Conservation (phyloP, 352 stramenopile genomes). For the Pythium aphanidermatum region DNA sequence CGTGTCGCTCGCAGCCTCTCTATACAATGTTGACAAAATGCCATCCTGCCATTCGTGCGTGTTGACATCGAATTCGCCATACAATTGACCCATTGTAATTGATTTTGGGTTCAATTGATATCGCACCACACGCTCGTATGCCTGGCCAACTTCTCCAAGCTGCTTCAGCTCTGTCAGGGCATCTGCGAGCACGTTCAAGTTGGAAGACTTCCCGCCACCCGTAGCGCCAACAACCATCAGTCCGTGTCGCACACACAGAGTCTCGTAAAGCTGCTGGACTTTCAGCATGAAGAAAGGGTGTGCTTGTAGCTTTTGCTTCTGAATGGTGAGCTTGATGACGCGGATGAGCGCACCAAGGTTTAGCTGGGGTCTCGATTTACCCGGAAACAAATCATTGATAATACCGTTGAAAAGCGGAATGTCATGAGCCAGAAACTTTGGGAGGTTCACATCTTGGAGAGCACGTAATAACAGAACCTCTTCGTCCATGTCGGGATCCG, state of each 20-base stretch:
- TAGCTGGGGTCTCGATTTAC: slow-evolving; percentile 82
- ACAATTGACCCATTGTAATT: slow-evolving; percentile 95
- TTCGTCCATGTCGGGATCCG: slow-evolving; percentile 91
- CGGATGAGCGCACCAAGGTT: slow-evolving; percentile 86
- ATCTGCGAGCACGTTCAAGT: slow-evolving; percentile 81
- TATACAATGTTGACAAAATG: slow-evolving; percentile 88
- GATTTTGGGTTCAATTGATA: slow-evolving; percentile 94
- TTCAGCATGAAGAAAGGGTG: slow-evolving; percentile 93
- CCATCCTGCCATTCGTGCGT: slow-evolving; percentile 95
- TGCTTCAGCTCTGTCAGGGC: slow-evolving; percentile 84
- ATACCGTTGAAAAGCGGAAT: slow-evolving; percentile 94
- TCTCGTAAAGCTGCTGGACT: slow-evolving; percentile 93
- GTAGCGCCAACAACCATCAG: slow-evolving; percentile 95
- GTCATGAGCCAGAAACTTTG: slow-evolving; percentile 94
- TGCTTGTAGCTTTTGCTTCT: slow-evolving; percentile 76
- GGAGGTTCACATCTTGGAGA: slow-evolving; percentile 93
- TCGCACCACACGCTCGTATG: slow-evolving; percentile 82
- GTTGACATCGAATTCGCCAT: slow-evolving; percentile 93
- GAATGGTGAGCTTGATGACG: slow-evolving; percentile 86
- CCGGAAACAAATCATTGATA: slow-evolving; percentile 92
- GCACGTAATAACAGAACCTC: slow-evolving; percentile 90
- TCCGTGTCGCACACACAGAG: slow-evolving; percentile 91
- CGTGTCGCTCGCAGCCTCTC: slow-evolving; percentile 84
- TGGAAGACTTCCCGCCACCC: slow-evolving; percentile 88
- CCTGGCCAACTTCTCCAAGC: slow-evolving; percentile 60